Evolutionary conservation across 1,284 basidiomycete species (phyloP).

Genomic region (Cryptococcus sp.): DNA sequence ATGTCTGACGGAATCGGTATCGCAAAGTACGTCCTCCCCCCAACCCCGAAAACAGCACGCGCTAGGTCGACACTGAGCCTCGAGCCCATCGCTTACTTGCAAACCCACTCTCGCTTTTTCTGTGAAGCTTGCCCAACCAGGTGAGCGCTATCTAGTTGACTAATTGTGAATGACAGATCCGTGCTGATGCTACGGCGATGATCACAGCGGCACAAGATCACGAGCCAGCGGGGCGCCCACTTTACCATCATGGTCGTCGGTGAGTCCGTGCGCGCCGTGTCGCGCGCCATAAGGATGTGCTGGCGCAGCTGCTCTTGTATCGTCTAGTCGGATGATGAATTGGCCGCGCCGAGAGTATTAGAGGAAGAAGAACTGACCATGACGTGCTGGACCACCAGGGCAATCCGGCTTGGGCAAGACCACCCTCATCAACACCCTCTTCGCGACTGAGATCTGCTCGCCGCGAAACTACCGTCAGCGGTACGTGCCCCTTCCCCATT

Average conservation of each 20-base stretch:
- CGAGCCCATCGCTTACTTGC: background rate
- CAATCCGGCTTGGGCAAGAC: slow-evolving; percentile 95
- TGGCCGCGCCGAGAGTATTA: background rate
- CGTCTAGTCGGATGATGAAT: background rate
- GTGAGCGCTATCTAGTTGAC: slow-evolving; percentile 53
- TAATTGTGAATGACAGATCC: too few species aligned
- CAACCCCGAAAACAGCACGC: too few species aligned
- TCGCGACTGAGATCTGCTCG: slow-evolving; percentile 92
- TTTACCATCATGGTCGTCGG: slow-evolving; percentile 99
- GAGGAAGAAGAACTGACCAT: background rate
- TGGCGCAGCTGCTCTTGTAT: background rate
- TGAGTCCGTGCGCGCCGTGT: slow-evolving; percentile 52
- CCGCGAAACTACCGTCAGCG: slow-evolving; percentile 83
- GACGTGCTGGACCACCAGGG: slow-evolving; percentile 54
- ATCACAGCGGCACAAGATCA: slow-evolving; percentile 84
- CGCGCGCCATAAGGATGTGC: background rate
- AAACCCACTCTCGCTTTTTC: slow-evolving; percentile 49
- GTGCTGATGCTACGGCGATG: too few species aligned
- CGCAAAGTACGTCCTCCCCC: slow-evolving; percentile 45
- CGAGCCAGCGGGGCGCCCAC: slow-evolving; percentile 93
- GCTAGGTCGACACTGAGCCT: background rate
- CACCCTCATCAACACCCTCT: slow-evolving; percentile 97
- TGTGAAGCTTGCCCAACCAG: slow-evolving; percentile 98
- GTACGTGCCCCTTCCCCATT: slow-evolving; percentile 22
- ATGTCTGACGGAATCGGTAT: slow-evolving; percentile 52